phyloP scores from a whole-genome alignment of 202 grass and related monocot genomes.

The Panicum virgatum region DNA sequence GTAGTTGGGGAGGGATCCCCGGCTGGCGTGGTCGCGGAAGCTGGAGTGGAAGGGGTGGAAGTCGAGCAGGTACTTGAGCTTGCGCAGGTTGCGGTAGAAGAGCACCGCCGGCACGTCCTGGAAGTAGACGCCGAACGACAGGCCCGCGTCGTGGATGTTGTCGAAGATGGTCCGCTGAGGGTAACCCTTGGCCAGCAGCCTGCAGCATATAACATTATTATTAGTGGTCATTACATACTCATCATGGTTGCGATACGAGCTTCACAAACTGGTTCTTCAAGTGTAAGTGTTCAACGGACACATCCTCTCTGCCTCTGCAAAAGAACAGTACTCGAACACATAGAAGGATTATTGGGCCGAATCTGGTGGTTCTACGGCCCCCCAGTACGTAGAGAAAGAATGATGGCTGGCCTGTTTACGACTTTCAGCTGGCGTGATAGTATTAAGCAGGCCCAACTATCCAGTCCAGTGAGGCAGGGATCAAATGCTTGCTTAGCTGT shows the following conservation, averaged over 20 bases:
- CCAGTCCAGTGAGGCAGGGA: background rate
- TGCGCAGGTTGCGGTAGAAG: conserved; percentile 92
- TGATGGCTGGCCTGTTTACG: too few species aligned
- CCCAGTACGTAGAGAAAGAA: background rate
- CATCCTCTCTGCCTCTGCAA: too few species aligned
- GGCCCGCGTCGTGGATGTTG: conserved; percentile 67
- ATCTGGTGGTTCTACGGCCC: background rate
- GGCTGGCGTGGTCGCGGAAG: conserved; percentile 60
- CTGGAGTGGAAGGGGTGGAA: conserved; percentile 55
- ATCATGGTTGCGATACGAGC: background rate
- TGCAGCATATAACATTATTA: too few species aligned
- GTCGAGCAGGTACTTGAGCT: conserved; percentile 82
- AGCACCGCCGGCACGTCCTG: conserved; percentile 81
- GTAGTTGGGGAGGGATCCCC: conserved; percentile 72
- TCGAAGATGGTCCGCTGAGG: conserved; percentile 91
- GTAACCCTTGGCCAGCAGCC: conserved; percentile 60
- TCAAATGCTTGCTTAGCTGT: background rate
- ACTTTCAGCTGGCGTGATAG: background rate
- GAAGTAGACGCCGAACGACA: conserved; percentile 92
- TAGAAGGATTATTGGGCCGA: background rate
- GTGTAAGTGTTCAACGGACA: too few species aligned
- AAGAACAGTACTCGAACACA: too few species aligned
- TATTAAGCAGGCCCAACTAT: background rate
- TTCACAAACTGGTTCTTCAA: background rate
- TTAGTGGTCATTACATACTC: too few species aligned